phyloP scores from a whole-genome alignment of 495 filamentous ascomycete species.

The Penicillium steckii region DNA sequence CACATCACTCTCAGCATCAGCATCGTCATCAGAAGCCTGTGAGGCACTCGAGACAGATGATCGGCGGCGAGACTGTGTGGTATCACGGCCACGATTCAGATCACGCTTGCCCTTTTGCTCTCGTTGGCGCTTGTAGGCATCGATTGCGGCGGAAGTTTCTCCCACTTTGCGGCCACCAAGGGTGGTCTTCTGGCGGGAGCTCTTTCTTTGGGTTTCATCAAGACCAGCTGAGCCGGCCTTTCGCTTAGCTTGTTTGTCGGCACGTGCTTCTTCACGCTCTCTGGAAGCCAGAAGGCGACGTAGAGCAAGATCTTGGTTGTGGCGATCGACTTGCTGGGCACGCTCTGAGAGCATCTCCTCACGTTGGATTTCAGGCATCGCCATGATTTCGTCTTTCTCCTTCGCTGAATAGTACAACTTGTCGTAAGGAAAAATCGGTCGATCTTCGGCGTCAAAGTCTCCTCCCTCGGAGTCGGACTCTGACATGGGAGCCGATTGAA shows the following conservation, averaged over 20 bases:
- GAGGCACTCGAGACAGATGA: slow-evolving; percentile 48
- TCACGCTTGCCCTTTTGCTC: slow-evolving; percentile 73
- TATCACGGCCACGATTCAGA: slow-evolving; percentile 68
- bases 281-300: slow-evolving; percentile 72
- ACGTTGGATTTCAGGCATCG: slow-evolving; percentile 84
- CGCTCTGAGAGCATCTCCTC: slow-evolving; percentile 89
- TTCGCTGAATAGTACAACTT: slow-evolving; percentile 76
- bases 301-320: slow-evolving; percentile 80
- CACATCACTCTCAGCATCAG: slow-evolving; percentile 76
- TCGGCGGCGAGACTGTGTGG: slow-evolving; percentile 49
- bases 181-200: slow-evolving; percentile 76
- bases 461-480: slow-evolving; percentile 63
- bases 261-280: slow-evolving; percentile 57
- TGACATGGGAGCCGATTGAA: slow-evolving; percentile 83
- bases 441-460: slow-evolving; percentile 50
- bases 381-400: slow-evolving; percentile 81
- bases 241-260: slow-evolving; percentile 72
- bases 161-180: slow-evolving; percentile 76
- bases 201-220: slow-evolving; percentile 73
- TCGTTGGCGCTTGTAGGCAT: slow-evolving; percentile 78
- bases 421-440: slow-evolving; percentile 79
- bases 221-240: slow-evolving; percentile 73
- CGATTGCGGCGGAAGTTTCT: slow-evolving; percentile 72
- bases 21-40: slow-evolving; percentile 59
- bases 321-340: slow-evolving; percentile 73